Evolutionary conservation across 345 rosid species (phyloP), one percentile per base, ranked within the genome.

Genomic region (Euphorbia tirucalli): DNA sequence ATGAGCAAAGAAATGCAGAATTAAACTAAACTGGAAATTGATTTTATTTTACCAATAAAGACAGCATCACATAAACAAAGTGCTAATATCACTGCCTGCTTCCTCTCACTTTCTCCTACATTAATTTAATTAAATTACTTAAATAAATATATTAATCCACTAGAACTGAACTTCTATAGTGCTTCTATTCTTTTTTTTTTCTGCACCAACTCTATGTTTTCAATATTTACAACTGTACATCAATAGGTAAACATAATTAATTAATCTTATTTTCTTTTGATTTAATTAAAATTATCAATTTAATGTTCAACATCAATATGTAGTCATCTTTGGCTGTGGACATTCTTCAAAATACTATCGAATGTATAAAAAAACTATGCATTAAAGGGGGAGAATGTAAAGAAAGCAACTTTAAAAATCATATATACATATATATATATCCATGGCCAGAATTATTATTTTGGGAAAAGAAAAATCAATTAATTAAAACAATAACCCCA

Each of bases 381-480:
- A 75, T 71, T 74, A 27, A 72, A 70, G 62, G 80, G 78, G 72
- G 66, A 66, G 84, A 83, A 83, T 73, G 79, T 68, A 61, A 16
- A 77, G 82, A 82, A 78, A 75, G 83, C 87, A 73, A 78, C 78
- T 66, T 73, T 22, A 55, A 73, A 44, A 69, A 9, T 57, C 56
- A 73, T 70, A n/a, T n/a, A n/a, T n/a, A n/a, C n/a, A n/a, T n/a
- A n/a, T n/a, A n/a, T n/a, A n/a, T n/a, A n/a, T n/a, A 63, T 69
- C 71, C 35, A 67, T 22, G 60, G 30, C 30, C 60, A 56, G 16
- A 24, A 19, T 52, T 52, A 14, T 19, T 52, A 14, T 49, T 49
- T 2, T 49, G 15, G 15, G 2, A 1, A 49, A 49, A 15, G 6
- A 19, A 56, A 56, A 22, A 0, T 35, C n/a, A n/a, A n/a, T n/a